Evolutionary conservation across 2,329 filamentous ascomycete species (phyloP), one percentile per base, ranked within the genome.

Genomic region (Acarospora socialis): DNA sequence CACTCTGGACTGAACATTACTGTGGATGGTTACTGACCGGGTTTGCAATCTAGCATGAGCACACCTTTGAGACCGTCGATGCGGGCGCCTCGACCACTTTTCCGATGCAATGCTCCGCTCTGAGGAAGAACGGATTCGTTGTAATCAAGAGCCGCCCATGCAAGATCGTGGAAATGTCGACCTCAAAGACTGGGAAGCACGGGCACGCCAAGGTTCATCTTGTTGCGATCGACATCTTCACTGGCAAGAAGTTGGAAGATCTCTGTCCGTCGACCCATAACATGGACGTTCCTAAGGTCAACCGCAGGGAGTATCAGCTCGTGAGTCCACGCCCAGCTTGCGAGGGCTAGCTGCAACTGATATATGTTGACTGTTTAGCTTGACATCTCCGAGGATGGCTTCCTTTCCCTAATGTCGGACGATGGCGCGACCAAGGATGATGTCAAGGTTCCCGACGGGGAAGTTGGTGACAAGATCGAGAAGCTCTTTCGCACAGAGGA

Each of bases 91-190:
- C 90, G 50, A 58, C 69, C 56, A 98, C 90, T 58, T 94, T 60
- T 70, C 90, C 90, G 53, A 92, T 92, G 83, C 90, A 98, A 75
- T 98, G 90, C 69, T 98, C 92, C 69, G 87, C 92, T 55, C 75
- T 98, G 73, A 81, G 90, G 62, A 95, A 98, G 86, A 92, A 92
- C 78, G 87, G 90, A 49, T 79, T 81, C 73, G 90, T 98, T 63
- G 78, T 87, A 62, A 95, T 98, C 70, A 98, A 98, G 79, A 68
- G 72, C 66, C 90, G 90, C 54, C 92, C 90, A 54, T 98, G 90
- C 86, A 98, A 95, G 81, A 98, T 98, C 55, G 82, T 95, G 64
- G 90, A 98, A 59, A 98, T 98, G 92, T 93, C 84, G 51, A 98
- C 90, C 70, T 98, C 90, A 64, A 98, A 98, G 86, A 98, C 90